Base-by-base conservation (phyloP, 768 basidiomycete species). In the Coprinellus micaceus region DNA sequence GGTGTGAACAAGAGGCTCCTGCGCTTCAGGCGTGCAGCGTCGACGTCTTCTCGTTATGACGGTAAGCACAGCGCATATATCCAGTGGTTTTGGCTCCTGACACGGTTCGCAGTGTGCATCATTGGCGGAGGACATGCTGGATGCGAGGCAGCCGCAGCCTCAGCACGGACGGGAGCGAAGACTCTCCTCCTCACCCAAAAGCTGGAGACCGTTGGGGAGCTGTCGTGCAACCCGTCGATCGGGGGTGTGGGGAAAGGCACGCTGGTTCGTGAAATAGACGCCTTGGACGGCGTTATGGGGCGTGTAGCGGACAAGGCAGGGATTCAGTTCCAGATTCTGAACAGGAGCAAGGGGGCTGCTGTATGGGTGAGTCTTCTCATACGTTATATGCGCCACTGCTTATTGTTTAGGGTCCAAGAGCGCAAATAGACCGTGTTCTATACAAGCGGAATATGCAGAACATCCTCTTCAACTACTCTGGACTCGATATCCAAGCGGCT, bases 121-220 rank as follows among this genome's bases (percentile, higher is more conserved):
- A 91, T 96, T 61, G 94, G 94, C 25, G 94, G 89, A 3, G 94
- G 94, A 3, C 94, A 96, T 74, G 94, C 94, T 28, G 94, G 94
- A 1, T 93, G 91, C 63, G 94, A 96, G 67, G 94, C 94, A 1
- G 93, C 94, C 0, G 83, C 92, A 4, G 94, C 88, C 2, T 80
- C 93, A 15, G 92, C 94, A 1, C 78, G 94, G 44, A 82, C 87
- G 0, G 92, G 94, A 1, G 92, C 93, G 2, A 78, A 80, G 59
- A 94, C 92, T 0, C 62, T 93, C 9, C 76, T 96, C 7, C 69
- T 96, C 55, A 96, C 94, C 1, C 93, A 94, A 68, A 86, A 81
- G 52, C 65, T 91, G 15, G 85, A 89, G 49, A 92, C 85, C 0
- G 82, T 96, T 45, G 94, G 94, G 30, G 80, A 83, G 61, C 64